Base-by-base conservation (phyloP, 2,329 filamentous ascomycete species). In the Colletotrichum liriopes region DNA sequence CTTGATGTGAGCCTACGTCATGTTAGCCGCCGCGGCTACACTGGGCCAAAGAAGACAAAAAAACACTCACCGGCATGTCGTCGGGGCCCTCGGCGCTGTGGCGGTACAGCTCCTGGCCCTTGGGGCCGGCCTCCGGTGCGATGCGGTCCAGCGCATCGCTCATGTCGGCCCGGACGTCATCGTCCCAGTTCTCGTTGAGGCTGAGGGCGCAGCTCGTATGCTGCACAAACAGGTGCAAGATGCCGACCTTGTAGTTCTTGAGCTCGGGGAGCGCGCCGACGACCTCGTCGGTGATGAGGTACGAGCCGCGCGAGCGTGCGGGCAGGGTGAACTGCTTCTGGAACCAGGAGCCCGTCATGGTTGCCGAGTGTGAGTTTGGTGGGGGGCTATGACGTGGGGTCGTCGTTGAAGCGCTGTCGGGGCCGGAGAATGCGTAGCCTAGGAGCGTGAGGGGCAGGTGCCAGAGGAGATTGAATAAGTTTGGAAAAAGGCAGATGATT, bases 181-280 rank as follows among this genome's bases (percentile, higher is more conserved):
- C 79, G 78, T 96, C 94, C 79, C 89, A 92, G 84, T 98, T 98
- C 88, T 99, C 96, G 80, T 99, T 99, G 77, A 99, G 85, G 72
- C 91, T 94, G 65, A 99, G 87, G 16, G 93, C 96, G 83, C 95
- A 98, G 78, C 91, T 94, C 6, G 96, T 99, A 84, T 99, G 96
- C 84, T 99, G 96, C 66, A 98, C 88, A 82, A 98, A 99, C 58
- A 99, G 88, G 81, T 98, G 92, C 74, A 98, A 85, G 73, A 97
- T 84, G 55, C 95, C 95, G 77, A 96, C 90, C 81, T 96, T 96
- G 89, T 97, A 98, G 75, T 90, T 82, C 71, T 87, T 87, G 75
- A 98, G 89, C 83, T 98, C 95, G 5, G 96, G 95, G 0, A 98
- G 84, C 71, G 91, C 86, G 61, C 87, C 85, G 35, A 90, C 77